A percentile compares a stretch with the other conserved stretches of the same genome.
Evolutionary conservation across 1,284 basidiomycete genomes (phyloP).

Genomic region (Malassezia caprae): DNA sequence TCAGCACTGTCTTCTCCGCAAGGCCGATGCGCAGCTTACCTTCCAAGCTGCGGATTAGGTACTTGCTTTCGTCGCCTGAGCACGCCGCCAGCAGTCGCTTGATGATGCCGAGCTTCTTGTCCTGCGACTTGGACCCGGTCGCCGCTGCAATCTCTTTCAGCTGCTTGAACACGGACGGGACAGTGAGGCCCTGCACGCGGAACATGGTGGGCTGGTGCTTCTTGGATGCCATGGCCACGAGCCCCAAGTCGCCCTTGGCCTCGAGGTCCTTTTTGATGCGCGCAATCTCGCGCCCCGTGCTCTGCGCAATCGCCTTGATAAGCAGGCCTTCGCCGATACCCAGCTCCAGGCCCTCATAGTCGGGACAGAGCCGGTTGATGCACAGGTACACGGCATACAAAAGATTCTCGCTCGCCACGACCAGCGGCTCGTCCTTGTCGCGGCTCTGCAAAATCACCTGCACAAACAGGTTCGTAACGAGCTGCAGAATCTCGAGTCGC

Average conservation of each 20-base stretch:
- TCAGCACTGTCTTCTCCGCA: constrained; percentile 69
- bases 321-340: constrained; percentile 92
- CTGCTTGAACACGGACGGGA: constrained; percentile 60
- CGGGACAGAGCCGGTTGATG: constrained; percentile 91
- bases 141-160: constrained; percentile 53
- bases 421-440: constrained; percentile 23
- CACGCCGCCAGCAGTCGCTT: constrained; percentile 88
- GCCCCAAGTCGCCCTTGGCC: constrained; percentile 84
- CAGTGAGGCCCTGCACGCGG: constrained; percentile 79
- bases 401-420: constrained; percentile 54
- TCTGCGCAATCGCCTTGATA: constrained; percentile 89
- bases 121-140: constrained; percentile 59
- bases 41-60: constrained; percentile 86
- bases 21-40: constrained; percentile 96
- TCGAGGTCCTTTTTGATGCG: constrained; percentile 85
- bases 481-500: constrained; percentile 79
- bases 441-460: constrained; percentile 73
- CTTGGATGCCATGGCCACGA: constrained; percentile 88
- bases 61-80: constrained; percentile 78
- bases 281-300: constrained; percentile 72
- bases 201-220: constrained; percentile 89
- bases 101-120: constrained; percentile 82
- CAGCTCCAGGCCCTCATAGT: constrained; percentile 89
- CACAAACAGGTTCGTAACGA: constrained; percentile 76
- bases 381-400: constrained; percentile 88